Base-by-base conservation (phyloP, 495 filamentous ascomycete genomes). In the Trichoderma asperelloides region DNA sequence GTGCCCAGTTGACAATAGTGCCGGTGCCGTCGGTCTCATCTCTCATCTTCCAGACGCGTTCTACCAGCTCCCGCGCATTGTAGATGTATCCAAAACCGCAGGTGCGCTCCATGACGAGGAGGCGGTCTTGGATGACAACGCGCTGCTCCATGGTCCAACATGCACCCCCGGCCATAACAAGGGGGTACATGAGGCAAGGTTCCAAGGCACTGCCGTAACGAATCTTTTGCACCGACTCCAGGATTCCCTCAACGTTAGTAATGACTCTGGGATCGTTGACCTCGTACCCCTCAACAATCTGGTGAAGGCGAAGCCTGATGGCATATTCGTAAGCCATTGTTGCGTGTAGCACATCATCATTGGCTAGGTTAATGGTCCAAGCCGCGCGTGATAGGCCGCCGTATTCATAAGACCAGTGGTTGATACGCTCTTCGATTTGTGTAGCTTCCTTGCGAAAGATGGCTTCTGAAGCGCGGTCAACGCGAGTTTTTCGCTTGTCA, bases 341-440 rank as follows among this genome's bases (percentile, higher is more conserved):
- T 43, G 64, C 64, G 41, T 65, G 27, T 16, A 65, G 1, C 0
- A 45, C 64, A 47, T 65, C 64, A 7, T 43, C 64, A 11, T 65
- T 45, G 64, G 39, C 25, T 6, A 37, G 30, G 7, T 15, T 28
- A 21, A 40, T 23, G 16, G 39, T 65, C 39, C 27, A 30, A 8
- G 43, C 64, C 2, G 64, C 64, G 2, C 64, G 40, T 21, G n/a
- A 13, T 9, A 13, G 64, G 27, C 64, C 64, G 9, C 64, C 64
- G 41, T 65, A 49, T n/a, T 65, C 64, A 23, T 65, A 65, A 18
- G 64, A 65, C 64, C 64, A 65, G 21, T 65, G 64, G 64, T 65
- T 65, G 64, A 65, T 65, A 7, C 41, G 39, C 12, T 65, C 64
- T 12, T 65, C 64, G 21, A 65, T 45, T 28, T 49, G 64, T 21